Evolutionary conservation across 2,329 filamentous ascomycete genomes (phyloP), one percentile per base, ranked within the genome.

Genomic region (Trichophyton rubrum): DNA sequence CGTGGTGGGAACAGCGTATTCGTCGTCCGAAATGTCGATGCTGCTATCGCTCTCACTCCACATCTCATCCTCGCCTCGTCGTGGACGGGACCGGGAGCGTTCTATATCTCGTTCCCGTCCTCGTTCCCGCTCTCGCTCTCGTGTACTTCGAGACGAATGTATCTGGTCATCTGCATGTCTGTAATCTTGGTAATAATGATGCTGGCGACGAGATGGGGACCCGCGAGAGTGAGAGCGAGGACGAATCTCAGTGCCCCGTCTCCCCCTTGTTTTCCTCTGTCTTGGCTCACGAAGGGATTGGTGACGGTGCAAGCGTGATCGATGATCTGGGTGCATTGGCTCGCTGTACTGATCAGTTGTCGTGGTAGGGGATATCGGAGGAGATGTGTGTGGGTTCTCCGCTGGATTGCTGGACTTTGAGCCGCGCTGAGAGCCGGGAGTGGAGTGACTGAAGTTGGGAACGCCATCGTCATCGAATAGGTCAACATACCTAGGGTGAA

Each of bases 41-140:
- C 49, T 55, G 27, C 49, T 55, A 55, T 55, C 49, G 15, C 49
- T 55, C 11, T 55, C 49, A 35, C 49, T 55, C 49, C 49, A 55
- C 0, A 30, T 55, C 17, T 55, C 49, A 20, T 55, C 49, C n/a
- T 55, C 49, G n/a, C 49, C 49, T 15, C 49, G n/a, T 17, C 49
- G 24, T 8, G 49, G 49, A 8, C 30, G 49, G 15, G 49, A 55
- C 17, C 49, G 20, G 9, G 49, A 55, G 13, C 49, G 49, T 35
- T 55, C 49, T 20, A 7, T 13, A n/a, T 43, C 49, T 55, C 40
- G 40, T 4, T 43, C 49, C 20, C 49, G 49, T 35, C 33, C 40
- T 43, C 38, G 38, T 5, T 41, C 49, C 17, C 38, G 11, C 15
- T 15, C 38, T n/a, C 40, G 13, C 7, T 43, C 40, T 15, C 49